These are phyloP conservation scores for Excoecaria cochinchinensis DNA, from an alignment of 345 rosid genomes.

Conservation along the genomic window DNA sequence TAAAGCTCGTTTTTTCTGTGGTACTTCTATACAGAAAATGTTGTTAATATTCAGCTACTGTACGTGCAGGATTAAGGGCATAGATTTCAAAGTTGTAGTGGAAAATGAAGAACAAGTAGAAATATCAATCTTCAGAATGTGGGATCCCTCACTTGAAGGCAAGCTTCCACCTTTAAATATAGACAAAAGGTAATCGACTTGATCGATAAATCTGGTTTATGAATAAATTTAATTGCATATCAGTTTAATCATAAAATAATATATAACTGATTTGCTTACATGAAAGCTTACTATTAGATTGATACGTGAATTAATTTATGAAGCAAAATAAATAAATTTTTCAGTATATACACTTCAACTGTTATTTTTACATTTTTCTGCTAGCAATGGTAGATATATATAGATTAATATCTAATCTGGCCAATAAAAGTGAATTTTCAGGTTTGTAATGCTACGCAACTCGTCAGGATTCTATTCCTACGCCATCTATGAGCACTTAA, in stretches of 20 bases:
- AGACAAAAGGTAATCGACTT: slow-evolving; percentile 21
- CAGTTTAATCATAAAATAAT: not conserved
- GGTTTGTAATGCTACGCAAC: slow-evolving; percentile 71
- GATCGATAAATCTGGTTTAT: not conserved
- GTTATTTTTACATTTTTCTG: not conserved
- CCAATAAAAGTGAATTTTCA: slow-evolving; percentile 18
- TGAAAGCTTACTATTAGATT: too few species aligned
- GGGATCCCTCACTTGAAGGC: slow-evolving; percentile 31
- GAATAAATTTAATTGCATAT: too few species aligned
- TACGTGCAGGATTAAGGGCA: slow-evolving; percentile 23
- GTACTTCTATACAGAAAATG: not conserved
- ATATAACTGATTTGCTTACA: too few species aligned
- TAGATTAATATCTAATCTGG: not conserved
- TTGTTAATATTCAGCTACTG: not conserved
- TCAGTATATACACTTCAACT: too few species aligned
- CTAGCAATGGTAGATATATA: not conserved
- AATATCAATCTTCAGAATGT: slow-evolving; percentile 23
- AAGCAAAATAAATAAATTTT: too few species aligned
- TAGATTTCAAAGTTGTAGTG: slow-evolving; percentile 16
- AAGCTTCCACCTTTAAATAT: slow-evolving; percentile 22
- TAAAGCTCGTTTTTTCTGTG: too few species aligned
- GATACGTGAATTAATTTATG: too few species aligned
- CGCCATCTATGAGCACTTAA: slow-evolving; percentile 63
- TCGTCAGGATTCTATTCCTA: slow-evolving; percentile 81
- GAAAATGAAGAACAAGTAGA: slow-evolving; percentile 28